phyloP scores from a whole-genome alignment of 164 flowering plant species.

The Stephania yunnanensis region DNA sequence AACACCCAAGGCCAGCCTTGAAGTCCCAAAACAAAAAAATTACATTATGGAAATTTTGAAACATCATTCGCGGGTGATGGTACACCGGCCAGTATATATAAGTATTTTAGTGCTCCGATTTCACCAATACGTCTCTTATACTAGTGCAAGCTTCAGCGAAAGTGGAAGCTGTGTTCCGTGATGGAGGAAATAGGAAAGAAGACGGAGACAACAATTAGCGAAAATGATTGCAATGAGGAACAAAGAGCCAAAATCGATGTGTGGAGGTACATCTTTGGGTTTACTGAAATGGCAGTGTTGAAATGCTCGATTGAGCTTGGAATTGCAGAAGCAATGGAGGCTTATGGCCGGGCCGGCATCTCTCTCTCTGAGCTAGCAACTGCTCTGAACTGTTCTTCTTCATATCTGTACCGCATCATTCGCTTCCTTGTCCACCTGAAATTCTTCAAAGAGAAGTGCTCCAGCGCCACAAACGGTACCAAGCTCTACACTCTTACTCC shows the following conservation, averaged over 20 bases:
- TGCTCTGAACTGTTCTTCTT: constrained; percentile 3
- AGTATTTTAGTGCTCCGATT: no score
- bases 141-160: background rate
- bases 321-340: constrained; percentile 2
- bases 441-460: background rate
- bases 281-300: constrained; percentile 7
- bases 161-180: background rate
- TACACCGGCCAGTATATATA: no score
- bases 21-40: no score
- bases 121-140: background rate
- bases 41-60: no score
- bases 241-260: background rate
- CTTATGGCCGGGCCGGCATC: background rate
- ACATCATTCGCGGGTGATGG: no score
- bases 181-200: background rate
- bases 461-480: background rate
- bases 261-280: constrained; percentile 7
- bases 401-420: background rate
- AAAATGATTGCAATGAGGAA: background rate
- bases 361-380: background rate
- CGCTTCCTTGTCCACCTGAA: constrained; percentile 5
- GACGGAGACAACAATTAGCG: background rate
- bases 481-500: constrained; percentile 2
- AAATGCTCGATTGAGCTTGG: constrained; percentile 5
- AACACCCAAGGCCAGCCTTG: no score